Evolutionary conservation across 768 basidiomycete species (phyloP).

Genomic region (Cystoderma amianthinum): DNA sequence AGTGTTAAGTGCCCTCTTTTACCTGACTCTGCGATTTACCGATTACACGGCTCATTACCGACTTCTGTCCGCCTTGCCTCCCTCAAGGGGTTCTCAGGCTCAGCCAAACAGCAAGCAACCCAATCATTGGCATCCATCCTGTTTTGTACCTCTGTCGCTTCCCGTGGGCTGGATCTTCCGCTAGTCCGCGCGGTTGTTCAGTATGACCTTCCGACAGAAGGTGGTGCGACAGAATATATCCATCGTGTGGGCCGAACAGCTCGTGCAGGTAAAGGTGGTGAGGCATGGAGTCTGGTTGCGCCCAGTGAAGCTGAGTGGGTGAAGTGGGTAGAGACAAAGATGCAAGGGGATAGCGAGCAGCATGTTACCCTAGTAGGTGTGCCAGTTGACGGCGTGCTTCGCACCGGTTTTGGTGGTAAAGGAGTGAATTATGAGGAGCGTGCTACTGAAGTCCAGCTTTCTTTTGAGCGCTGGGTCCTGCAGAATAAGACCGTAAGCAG

Average conservation of each 20-base stretch:
- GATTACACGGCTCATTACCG: slow-evolving; percentile 90
- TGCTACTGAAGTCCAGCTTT: slow-evolving; percentile 92
- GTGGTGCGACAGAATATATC: slow-evolving; percentile 92
- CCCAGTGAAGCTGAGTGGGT: slow-evolving; percentile 90
- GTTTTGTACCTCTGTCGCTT: slow-evolving; percentile 94
- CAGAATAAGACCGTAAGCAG: slow-evolving; percentile 50
- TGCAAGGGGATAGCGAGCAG: slow-evolving; percentile 46
- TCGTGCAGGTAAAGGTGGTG: slow-evolving; percentile 91
- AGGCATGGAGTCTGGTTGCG: slow-evolving; percentile 89
- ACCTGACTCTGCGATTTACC: slow-evolving; percentile 75
- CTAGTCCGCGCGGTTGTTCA: slow-evolving; percentile 93
- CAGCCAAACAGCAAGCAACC: slow-evolving; percentile 17
- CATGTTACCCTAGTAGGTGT: slow-evolving; percentile 51
- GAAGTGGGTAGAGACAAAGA: slow-evolving; percentile 79
- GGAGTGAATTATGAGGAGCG: slow-evolving; percentile 77
- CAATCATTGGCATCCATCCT: slow-evolving; percentile 57
- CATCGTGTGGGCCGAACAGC: slow-evolving; percentile 97
- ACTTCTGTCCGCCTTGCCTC: slow-evolving; percentile 74
- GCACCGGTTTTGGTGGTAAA: slow-evolving; percentile 81
- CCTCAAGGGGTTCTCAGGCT: slow-evolving; percentile 71
- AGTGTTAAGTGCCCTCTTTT: slow-evolving; percentile 68
- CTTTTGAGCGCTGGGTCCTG: slow-evolving; percentile 93
- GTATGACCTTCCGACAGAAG: slow-evolving; percentile 96
- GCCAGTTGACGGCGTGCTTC: slow-evolving; percentile 64
- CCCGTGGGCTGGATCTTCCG: slow-evolving; percentile 95